Evolutionary conservation across 306 rosid genomes (phyloP).

Genomic region (Cucurbita ficifolia): DNA sequence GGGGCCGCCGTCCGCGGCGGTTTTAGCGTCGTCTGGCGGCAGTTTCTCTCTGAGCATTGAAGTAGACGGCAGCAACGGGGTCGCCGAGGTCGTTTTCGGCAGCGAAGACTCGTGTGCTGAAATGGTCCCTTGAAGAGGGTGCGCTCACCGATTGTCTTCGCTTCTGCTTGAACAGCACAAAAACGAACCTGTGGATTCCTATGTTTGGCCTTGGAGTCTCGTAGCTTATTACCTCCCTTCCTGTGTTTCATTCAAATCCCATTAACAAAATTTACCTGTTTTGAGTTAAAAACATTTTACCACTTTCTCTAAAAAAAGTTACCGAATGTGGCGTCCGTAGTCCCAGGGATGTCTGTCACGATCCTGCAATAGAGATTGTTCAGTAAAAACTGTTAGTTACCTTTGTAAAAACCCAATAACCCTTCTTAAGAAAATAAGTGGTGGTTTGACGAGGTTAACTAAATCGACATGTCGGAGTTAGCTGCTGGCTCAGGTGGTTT

Average conservation of each 20-base stretch:
- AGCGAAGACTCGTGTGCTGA: constrained; percentile 5
- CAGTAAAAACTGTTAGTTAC: background rate
- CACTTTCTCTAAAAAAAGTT: background rate
- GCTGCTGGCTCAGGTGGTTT: no score
- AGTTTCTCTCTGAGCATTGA: constrained; percentile 11
- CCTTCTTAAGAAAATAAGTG: no score
- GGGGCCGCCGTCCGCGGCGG: background rate
- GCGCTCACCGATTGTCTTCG: constrained; percentile 3
- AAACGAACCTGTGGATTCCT: constrained; percentile 11
- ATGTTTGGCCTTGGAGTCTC: constrained; percentile 3
- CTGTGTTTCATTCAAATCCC: background rate
- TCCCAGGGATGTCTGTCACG: constrained; percentile 81
- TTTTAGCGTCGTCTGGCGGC: constrained; percentile 4
- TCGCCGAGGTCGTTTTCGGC: constrained; percentile 6
- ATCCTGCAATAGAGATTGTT: constrained; percentile 35
- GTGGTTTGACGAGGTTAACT: no score
- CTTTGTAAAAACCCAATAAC: no score
- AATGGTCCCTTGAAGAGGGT: constrained; percentile 2
- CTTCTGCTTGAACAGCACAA: constrained; percentile 10
- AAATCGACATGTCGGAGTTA: no score
- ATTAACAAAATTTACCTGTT: background rate
- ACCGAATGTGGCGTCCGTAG: constrained; percentile 73
- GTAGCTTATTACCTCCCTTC: background rate
- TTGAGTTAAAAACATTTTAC: no score
- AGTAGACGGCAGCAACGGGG: constrained; percentile 10